Evolutionary conservation across 306 rosid genomes (phyloP), one percentile per base, ranked within the genome.

Genomic region (Fragaria ananassa): DNA sequence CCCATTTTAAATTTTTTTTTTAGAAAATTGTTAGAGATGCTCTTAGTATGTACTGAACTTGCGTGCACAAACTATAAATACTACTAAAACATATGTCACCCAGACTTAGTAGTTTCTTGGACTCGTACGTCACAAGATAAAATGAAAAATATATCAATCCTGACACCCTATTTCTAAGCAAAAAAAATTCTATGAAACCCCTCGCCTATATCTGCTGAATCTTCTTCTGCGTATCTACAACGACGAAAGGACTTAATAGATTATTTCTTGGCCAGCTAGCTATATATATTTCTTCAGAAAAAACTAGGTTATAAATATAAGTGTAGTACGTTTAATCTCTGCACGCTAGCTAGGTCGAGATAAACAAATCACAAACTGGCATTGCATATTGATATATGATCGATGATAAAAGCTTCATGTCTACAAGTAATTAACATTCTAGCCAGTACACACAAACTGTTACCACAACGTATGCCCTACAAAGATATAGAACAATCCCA

Each of bases 291-390:
- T 39, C 42, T 39, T 39, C 1, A 39, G 8, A 39, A 39, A 39
- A 4, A 39, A 6, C 21, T 50, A 50, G 4, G 0, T 31, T 31
- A 31, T 31, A 31, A 31, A 31, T 12, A 46, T 46, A 44, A 44
- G 47, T 44, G 12, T 2, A 42, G 46, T 37, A 37, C 1, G 8
- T 42, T 42, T 42, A 10, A 44, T 42, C 44, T 39, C 4, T 31
- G 35, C 35, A 31, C 4, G 45, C 45, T 7, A 10, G 11, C 11
- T 44, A 44, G 47, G 47, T 44, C 47, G 47, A 44, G 3, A 19
- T 54, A n/a, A 68, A 68, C 39, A 68, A 23, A 44, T 39, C 35
- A 68, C 31, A 68, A 68, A 45, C 41, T 69, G 42, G 58, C 44
- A 70, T 47, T 70, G 74, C 74, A 47, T 31, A 31, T 49, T 71